Conservation (phyloP, 2,329 filamentous ascomycete genomes). For the Sphaerostilbella broomeana region DNA sequence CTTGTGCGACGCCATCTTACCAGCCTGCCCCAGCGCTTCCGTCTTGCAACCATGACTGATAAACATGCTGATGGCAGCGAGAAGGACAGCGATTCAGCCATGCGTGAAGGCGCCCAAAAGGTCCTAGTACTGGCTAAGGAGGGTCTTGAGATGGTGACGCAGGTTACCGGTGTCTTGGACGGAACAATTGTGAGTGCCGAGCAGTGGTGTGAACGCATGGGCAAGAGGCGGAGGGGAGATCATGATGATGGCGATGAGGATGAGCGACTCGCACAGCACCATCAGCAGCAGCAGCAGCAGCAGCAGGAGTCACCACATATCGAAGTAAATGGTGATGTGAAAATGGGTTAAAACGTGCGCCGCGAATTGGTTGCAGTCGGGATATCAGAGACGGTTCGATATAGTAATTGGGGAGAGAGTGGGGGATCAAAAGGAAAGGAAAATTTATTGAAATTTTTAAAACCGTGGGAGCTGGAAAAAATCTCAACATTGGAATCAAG, state of each 20-base stretch:
- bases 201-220: slow-evolving; percentile 78
- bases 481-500: too few species aligned
- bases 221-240: slow-evolving; percentile 35
- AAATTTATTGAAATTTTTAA: too few species aligned
- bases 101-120: slow-evolving; percentile 58
- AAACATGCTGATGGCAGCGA: slow-evolving; percentile 21
- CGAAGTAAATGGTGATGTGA: slow-evolving; percentile 23
- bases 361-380: too few species aligned
- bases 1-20: slow-evolving; percentile 80
- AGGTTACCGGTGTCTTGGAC: slow-evolving; percentile 81
- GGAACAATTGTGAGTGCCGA: slow-evolving; percentile 87
- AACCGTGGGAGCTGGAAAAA: too few species aligned
- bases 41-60: slow-evolving; percentile 54
- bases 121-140: slow-evolving; percentile 84
- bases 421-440: too few species aligned
- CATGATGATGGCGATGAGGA: slow-evolving; percentile 24
- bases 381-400: background rate
- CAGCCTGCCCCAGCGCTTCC: slow-evolving; percentile 77
- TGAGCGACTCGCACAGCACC: too few species aligned
- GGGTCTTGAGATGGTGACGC: slow-evolving; percentile 87
- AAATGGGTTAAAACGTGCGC: slow-evolving; percentile 20
- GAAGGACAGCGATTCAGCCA: slow-evolving; percentile 31
- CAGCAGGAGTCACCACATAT: slow-evolving; percentile 18
- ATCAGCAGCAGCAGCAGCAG: too few species aligned
- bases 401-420: too few species aligned